Conservation (phyloP, 148 eudicot genomes). For the Drosera capensis region DNA sequence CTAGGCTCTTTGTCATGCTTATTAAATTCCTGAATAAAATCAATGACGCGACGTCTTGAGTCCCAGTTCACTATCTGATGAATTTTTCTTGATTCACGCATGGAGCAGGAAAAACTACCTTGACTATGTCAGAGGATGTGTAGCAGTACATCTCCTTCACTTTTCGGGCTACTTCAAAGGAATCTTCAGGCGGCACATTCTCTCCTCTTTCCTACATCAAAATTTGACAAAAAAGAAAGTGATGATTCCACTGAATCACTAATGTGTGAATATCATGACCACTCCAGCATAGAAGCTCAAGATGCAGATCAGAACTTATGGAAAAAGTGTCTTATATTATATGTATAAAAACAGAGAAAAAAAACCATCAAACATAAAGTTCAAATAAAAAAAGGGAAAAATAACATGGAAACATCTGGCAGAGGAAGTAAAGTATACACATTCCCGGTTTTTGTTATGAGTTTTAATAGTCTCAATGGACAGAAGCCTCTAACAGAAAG, state of each 20-base stretch:
- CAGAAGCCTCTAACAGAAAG: no score
- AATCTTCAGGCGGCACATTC: conserved; percentile 88
- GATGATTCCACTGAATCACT: neutral
- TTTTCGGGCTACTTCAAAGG: conserved; percentile 92
- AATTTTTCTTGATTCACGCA: no score
- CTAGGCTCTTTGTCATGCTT: conserved; percentile 95
- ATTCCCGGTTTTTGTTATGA: no score
- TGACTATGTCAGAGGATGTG: conserved; percentile 90
- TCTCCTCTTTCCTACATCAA: conserved; percentile 92
- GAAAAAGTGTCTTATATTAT: no score
- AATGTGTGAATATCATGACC: neutral
- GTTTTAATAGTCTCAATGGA: no score
- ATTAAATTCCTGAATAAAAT: conserved; percentile 63
- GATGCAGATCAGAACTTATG: no score
- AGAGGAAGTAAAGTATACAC: no score
- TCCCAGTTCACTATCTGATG: neutral
- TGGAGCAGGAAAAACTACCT: conserved; percentile 33
- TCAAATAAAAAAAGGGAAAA: no score
- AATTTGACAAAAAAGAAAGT: conserved; percentile 6
- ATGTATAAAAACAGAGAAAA: no score
- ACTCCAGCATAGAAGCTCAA: no score
- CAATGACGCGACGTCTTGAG: neutral
- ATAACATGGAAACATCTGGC: no score
- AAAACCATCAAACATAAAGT: no score
- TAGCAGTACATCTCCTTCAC: conserved; percentile 95